Percentiles rank a stretch among this genome's conserved stretches.
Evolutionary conservation across 257 asterid genomes (phyloP).

Genomic region (Craterostigma plantagineum): DNA sequence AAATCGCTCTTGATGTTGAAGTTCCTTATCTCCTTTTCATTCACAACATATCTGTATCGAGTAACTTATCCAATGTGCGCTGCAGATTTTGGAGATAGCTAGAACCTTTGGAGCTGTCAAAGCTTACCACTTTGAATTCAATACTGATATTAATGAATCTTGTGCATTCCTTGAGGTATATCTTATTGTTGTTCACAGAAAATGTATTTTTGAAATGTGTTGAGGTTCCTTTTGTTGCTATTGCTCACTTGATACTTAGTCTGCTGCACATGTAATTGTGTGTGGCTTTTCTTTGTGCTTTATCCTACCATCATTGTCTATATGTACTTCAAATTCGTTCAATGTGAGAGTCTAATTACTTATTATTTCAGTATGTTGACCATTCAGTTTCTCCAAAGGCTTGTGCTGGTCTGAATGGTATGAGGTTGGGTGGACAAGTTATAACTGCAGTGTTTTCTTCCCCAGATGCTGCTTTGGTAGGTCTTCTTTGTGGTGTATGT

Average conservation of each 20-base stretch:
- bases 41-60: neutral
- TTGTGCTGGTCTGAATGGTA: slow-evolving; percentile 92
- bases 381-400: slow-evolving; percentile 82
- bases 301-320: neutral
- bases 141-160: slow-evolving; percentile 25
- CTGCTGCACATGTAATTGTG: neutral
- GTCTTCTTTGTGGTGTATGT: slow-evolving; percentile 12
- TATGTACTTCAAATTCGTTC: neutral
- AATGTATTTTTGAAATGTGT: slow-evolving; percentile 2
- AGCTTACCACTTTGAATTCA: slow-evolving; percentile 52
- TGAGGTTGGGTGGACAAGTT: slow-evolving; percentile 75
- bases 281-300: neutral
- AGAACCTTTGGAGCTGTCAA: slow-evolving; percentile 73
- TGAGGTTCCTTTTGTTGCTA: neutral
- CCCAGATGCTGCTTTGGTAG: slow-evolving; percentile 29
- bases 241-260: slow-evolving; percentile 2
- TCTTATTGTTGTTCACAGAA: neutral
- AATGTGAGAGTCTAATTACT: slow-evolving; percentile 15
- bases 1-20: neutral
- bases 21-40: neutral
- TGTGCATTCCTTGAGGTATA: slow-evolving; percentile 90
- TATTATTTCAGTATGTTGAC: slow-evolving; percentile 66
- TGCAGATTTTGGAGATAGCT: slow-evolving; percentile 74
- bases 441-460: slow-evolving; percentile 61
- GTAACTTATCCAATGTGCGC: slow-evolving; percentile 7